Base-by-base conservation (phyloP, 345 rosid genomes). In the Fremontodendron californicum region DNA sequence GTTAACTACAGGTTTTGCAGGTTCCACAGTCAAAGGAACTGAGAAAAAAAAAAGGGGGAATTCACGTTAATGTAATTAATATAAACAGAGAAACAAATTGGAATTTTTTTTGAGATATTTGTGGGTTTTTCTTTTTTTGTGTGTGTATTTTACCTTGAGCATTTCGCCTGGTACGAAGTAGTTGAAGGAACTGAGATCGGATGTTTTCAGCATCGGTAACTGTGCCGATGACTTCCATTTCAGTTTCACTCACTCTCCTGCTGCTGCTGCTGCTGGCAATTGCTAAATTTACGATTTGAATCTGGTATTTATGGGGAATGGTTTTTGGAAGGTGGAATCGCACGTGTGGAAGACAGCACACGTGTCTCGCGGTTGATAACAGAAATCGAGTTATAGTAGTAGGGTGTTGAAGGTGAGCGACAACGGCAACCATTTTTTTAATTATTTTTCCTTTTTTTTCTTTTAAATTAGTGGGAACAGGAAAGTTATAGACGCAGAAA, bases 11-110 rank as follows among this genome's bases (percentile, higher is more conserved):
- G 93, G 91, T 69, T 86, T 84, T 21, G 89, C 88, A 49, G 79
- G 73, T 23, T 91, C 87, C 58, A 85, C 91, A 0, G 86, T 57
- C 40, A 90, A 79, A 18, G 88, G 85, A 82, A 89, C 97, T 94
- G 82, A 9, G 61, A 40, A 0, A 3, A 1, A 27, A 13, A 29
- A 13, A 62, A 37, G 74, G 10, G 9, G 12, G 13, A 25, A 55
- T 25, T n/a, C 33, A 42, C 15, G 57, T 11, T 42, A 37, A 5
- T 6, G 27, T 5, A n/a, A 77, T 58, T 29, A 45, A 29, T 4
- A 58, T 10, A 42, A 43, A 60, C 43, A 37, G 46, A 70, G 23
- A 9, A 64, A 3, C 27, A 60, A 51, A 23, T 13, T 43, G 35
- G 23, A 45, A 66, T 10, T n/a, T 40, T 19, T 8, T 12, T 33